These are phyloP conservation scores for Suhomyces maxii DNA, from an alignment of 1,139 yeast species.

Conservation along the genomic window DNA sequence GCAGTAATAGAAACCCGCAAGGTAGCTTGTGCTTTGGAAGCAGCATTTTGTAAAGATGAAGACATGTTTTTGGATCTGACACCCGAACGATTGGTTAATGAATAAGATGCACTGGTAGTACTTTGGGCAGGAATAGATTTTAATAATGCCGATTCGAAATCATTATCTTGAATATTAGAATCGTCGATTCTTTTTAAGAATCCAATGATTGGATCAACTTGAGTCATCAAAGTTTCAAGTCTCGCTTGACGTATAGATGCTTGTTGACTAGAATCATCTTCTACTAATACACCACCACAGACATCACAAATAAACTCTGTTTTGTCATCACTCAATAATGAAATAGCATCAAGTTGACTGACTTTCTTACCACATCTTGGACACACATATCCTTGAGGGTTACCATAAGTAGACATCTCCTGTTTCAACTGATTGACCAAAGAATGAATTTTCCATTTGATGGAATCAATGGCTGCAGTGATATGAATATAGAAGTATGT, in stretches of 20 bases:
- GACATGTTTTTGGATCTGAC: conserved; percentile 28
- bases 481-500: conserved; percentile 85
- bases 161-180: conserved; percentile 79
- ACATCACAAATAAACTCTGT: conserved; percentile 82
- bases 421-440: conserved; percentile 77
- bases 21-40: conserved; percentile 62
- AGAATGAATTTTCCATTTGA: conserved; percentile 94
- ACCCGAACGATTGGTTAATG: conserved; percentile 39
- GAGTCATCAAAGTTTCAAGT: conserved; percentile 81
- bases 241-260: conserved; percentile 81
- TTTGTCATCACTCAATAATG: conserved; percentile 74
- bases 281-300: conserved; percentile 74
- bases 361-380: conserved; percentile 81
- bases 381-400: conserved; percentile 93
- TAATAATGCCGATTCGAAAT: conserved; percentile 77
- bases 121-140: conserved; percentile 84
- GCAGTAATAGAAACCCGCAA: conserved; percentile 91
- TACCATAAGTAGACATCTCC: conserved; percentile 77
- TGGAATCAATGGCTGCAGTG: conserved; percentile 92
- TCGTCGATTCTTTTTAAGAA: conserved; percentile 86
- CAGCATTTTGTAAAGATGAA: conserved; percentile 37
- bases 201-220: conserved; percentile 84
- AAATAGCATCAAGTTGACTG: conserved; percentile 83
- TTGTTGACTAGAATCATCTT: conserved; percentile 86
- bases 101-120: conserved; percentile 62